phyloP scores from a whole-genome alignment of 352 stramenopile genomes.

The Pythium graminicola region DNA sequence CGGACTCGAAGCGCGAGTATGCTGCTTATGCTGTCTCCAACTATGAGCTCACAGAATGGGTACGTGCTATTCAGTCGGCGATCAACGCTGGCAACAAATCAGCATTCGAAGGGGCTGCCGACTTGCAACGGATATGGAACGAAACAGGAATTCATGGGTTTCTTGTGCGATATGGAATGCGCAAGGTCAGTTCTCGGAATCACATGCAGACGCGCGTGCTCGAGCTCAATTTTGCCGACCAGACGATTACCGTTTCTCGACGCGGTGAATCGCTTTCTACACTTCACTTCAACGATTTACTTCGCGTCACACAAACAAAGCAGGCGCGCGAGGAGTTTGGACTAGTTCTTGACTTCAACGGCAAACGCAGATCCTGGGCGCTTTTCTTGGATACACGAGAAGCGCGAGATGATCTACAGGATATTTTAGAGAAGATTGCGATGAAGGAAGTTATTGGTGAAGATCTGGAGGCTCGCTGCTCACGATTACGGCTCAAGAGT shows the following conservation, averaged over 20 bases:
- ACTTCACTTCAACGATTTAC: slow-evolving; percentile 67
- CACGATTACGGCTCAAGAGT: slow-evolving; percentile 69
- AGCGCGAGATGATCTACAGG: slow-evolving; percentile 62
- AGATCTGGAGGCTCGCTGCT: slow-evolving; percentile 63
- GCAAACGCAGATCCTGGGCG: slow-evolving; percentile 59
- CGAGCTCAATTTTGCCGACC: slow-evolving; percentile 82
- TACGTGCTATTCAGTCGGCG: slow-evolving; percentile 70
- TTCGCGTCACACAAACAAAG: slow-evolving; percentile 34
- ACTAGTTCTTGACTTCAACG: slow-evolving; percentile 61
- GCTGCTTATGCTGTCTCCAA: slow-evolving; percentile 53
- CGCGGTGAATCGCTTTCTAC: slow-evolving; percentile 72
- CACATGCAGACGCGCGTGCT: slow-evolving; percentile 78
- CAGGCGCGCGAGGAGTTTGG: slow-evolving; percentile 55
- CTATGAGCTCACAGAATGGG: slow-evolving; percentile 81
- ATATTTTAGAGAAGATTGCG: slow-evolving; percentile 65
- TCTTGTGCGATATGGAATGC: slow-evolving; percentile 74
- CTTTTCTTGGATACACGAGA: slow-evolving; percentile 72
- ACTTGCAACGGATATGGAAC: slow-evolving; percentile 74
- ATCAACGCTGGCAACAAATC: slow-evolving; percentile 77
- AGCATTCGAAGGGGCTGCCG: slow-evolving; percentile 53
- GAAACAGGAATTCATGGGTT: slow-evolving; percentile 76
- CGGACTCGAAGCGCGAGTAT: slow-evolving; percentile 63
- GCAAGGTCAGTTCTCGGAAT: slow-evolving; percentile 72
- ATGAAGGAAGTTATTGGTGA: slow-evolving; percentile 53
- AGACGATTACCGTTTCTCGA: slow-evolving; percentile 73